phyloP scores from a whole-genome alignment of 228 moss, liverwort and hornwort genomes.

The Sphagnum fallax region DNA sequence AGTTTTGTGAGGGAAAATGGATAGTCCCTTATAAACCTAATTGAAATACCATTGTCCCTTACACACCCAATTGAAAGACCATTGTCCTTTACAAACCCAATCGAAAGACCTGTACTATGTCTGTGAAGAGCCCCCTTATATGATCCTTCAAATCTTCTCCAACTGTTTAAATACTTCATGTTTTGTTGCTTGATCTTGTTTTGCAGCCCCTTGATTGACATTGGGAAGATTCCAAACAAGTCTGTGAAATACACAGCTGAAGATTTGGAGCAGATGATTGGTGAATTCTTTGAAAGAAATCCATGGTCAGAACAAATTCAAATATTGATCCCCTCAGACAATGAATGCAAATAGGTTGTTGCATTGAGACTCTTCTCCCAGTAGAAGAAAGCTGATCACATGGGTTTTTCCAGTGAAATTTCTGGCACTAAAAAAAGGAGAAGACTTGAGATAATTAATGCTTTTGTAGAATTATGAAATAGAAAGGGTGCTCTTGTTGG shows the following conservation, averaged over 20 bases:
- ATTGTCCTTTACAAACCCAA: too few relatives aligned
- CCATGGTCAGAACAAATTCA: slow-evolving; percentile 31
- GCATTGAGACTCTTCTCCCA: too few relatives aligned
- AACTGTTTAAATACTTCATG: not conserved
- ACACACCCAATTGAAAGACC: too few relatives aligned
- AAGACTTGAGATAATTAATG: too few relatives aligned
- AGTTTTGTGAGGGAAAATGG: not conserved
- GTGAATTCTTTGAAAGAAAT: slow-evolving; percentile 52
- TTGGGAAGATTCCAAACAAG: slow-evolving; percentile 46
- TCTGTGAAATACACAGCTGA: slow-evolving; percentile 38
- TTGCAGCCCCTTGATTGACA: slow-evolving; percentile 28
- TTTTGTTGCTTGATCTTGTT: not conserved
- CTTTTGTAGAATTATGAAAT: too few relatives aligned
- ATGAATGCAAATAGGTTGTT: too few relatives aligned
- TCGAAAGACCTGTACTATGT: not conserved
- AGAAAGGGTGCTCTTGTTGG: too few relatives aligned
- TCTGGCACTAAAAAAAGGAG: too few relatives aligned
- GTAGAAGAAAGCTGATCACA: too few relatives aligned
- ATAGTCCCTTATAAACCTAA: not conserved
- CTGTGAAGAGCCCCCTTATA: not conserved
- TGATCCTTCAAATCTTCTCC: not conserved
- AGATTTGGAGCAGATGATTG: slow-evolving; percentile 30
- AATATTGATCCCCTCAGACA: too few relatives aligned
- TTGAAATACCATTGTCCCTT: not conserved
- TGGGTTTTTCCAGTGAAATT: too few relatives aligned